phyloP scores from a whole-genome alignment of 148 eudicot genomes.

The Amaranthus palmeri region DNA sequence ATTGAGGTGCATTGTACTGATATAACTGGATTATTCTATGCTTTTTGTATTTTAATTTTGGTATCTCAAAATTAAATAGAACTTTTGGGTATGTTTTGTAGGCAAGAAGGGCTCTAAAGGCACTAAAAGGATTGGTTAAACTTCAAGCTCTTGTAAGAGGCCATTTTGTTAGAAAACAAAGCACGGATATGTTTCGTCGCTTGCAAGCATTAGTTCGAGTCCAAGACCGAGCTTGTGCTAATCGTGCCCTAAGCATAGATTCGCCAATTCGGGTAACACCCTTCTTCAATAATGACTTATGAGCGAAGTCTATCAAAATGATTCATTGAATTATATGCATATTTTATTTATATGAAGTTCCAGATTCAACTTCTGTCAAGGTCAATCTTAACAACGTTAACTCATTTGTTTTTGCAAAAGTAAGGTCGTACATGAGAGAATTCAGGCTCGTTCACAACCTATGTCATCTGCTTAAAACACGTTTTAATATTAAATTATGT shows the following conservation, averaged over 20 bases:
- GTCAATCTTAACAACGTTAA: not conserved
- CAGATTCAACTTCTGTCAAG: not conserved
- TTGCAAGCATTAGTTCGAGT: conserved; percentile 91
- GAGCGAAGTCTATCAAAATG: not conserved
- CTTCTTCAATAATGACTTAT: not conserved
- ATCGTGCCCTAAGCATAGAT: conserved; percentile 42
- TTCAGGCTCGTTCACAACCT: too few species aligned
- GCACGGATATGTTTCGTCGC: conserved; percentile 83
- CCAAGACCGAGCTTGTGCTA: conserved; percentile 74
- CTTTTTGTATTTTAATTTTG: not conserved
- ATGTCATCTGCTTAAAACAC: too few species aligned
- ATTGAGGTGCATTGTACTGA: too few species aligned
- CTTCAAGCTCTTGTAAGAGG: conserved; percentile 97
- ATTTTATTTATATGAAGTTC: not conserved
- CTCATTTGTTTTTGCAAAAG: too few species aligned
- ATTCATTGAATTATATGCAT: too few species aligned
- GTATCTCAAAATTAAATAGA: not conserved
- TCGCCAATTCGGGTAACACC: conserved; percentile 44
- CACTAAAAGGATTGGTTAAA: conserved; percentile 86
- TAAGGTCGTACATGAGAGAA: too few species aligned
- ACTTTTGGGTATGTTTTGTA: conserved; percentile 22
- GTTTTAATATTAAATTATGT: too few species aligned
- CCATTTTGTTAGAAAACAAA: conserved; percentile 81
- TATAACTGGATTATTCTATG: conserved; percentile 3
- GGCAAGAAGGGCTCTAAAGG: conserved; percentile 94